Conservation (phyloP, 1,284 basidiomycete species). For the Cryptococcus depauperatus region DNA sequence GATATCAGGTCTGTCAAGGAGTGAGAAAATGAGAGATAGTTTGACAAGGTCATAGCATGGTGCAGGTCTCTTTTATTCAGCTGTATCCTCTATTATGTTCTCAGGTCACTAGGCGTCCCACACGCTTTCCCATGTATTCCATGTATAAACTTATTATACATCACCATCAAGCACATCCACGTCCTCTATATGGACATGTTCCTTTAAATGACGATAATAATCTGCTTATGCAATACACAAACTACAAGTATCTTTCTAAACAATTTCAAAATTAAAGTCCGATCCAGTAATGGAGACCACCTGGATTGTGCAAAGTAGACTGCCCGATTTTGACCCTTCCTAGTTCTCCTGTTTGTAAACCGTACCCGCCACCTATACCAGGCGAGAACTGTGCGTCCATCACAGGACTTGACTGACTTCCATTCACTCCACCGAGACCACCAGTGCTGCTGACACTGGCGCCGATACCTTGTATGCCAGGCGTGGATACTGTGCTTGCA, state of each 20-base stretch:
- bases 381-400: slow-evolving; percentile 47
- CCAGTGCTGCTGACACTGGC: no score
- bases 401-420: slow-evolving; percentile 36
- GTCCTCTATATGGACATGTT: no score
- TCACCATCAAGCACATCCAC: no score
- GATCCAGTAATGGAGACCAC: slow-evolving; percentile 85
- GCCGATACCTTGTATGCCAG: no score
- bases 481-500: slow-evolving; percentile 10
- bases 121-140: no score
- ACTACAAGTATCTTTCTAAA: not conserved
- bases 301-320: slow-evolving; percentile 80
- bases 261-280: slow-evolving; percentile 51
- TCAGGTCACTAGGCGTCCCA: no score
- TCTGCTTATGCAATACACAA: not conserved
- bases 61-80: no score
- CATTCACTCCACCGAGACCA: slow-evolving; percentile 4
- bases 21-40: no score
- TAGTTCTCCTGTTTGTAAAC: slow-evolving; percentile 20
- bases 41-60: no score
- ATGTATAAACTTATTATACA: no score
- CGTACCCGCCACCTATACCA: slow-evolving; percentile 2
- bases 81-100: no score
- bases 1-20: no score
- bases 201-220: not conserved
- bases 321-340: slow-evolving; percentile 77